Conservation (phyloP, 169 alveolate genomes). For the Eimeria falciformis region DNA sequence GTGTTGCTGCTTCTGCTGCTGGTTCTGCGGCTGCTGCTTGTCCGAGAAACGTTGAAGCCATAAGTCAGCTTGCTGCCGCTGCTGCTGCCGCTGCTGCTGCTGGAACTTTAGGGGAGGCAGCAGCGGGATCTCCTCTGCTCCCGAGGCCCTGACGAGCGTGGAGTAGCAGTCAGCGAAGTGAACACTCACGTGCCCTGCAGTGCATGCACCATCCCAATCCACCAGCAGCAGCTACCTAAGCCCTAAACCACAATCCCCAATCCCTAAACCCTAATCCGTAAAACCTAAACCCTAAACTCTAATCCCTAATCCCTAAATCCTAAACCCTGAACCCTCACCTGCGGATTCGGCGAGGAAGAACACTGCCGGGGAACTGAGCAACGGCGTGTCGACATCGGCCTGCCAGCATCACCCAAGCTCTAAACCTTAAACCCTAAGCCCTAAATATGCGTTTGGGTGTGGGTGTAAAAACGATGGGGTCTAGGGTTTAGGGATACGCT, state of each 20-base stretch:
- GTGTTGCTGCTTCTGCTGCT: slow-evolving; percentile 11
- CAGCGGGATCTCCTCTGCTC: slow-evolving; percentile 28
- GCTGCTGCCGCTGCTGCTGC: slow-evolving; percentile 28
- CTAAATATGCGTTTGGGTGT: too few species aligned
- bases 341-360: slow-evolving; percentile 47
- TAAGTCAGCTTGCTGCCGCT: slow-evolving; percentile 4
- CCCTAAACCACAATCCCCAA: background rate
- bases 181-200: slow-evolving; percentile 56
- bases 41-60: background rate
- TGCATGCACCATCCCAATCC: background rate
- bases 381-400: slow-evolving; percentile 39
- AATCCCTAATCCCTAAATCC: too few species aligned
- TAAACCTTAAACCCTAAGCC: background rate
- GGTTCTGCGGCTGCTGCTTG: slow-evolving; percentile 30
- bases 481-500: slow-evolving; percentile 44
- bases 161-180: slow-evolving; percentile 51
- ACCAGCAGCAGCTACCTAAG: background rate
- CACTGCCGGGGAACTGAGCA: slow-evolving; percentile 33
- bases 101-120: slow-evolving; percentile 46
- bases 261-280: slow-evolving; percentile 30
- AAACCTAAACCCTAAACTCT: slow-evolving; percentile 54
- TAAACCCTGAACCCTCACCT: background rate
- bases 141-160: slow-evolving; percentile 1
- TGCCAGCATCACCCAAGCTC: background rate
- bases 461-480: too few species aligned